Evolutionary conservation across 2,329 filamentous ascomycete species (phyloP).

Genomic region (Pestalotiopsis fici): DNA sequence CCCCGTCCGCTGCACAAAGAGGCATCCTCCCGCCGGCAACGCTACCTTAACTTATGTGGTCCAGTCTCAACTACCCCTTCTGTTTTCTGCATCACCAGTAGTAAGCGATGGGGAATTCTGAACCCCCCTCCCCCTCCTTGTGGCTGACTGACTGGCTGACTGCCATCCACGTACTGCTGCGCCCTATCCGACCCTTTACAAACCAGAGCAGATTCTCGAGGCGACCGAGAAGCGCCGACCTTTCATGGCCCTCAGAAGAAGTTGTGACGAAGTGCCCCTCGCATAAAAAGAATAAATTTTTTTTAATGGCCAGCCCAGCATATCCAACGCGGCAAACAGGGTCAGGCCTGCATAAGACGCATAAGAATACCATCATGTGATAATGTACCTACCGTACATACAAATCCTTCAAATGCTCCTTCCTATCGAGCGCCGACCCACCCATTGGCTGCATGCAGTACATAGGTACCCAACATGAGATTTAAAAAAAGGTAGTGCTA

Average conservation of each 20-base stretch:
- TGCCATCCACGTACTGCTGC: background rate
- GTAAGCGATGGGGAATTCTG: background rate
- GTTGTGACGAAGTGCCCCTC: background rate
- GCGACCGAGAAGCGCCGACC: background rate
- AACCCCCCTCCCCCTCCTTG: background rate
- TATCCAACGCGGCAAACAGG: background rate
- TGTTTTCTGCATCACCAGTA: background rate
- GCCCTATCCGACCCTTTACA: background rate
- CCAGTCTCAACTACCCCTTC: background rate
- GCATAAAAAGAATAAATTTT: background rate
- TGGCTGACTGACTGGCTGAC: no score
- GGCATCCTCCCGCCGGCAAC: constrained; percentile 8
- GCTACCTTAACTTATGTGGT: background rate
- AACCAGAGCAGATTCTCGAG: background rate
- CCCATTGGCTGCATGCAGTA: background rate
- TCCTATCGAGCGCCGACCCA: background rate
- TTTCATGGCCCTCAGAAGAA: background rate
- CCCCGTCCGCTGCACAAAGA: constrained; percentile 9
- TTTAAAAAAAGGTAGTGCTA: background rate
- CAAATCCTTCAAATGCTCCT: background rate
- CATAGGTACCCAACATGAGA: background rate
- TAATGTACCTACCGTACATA: background rate
- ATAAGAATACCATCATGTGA: background rate
- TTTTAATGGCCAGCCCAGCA: background rate
- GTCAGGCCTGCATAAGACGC: background rate